Conservation (phyloP, 2,329 filamentous ascomycete genomes). For the Lithohypha guttulata region DNA sequence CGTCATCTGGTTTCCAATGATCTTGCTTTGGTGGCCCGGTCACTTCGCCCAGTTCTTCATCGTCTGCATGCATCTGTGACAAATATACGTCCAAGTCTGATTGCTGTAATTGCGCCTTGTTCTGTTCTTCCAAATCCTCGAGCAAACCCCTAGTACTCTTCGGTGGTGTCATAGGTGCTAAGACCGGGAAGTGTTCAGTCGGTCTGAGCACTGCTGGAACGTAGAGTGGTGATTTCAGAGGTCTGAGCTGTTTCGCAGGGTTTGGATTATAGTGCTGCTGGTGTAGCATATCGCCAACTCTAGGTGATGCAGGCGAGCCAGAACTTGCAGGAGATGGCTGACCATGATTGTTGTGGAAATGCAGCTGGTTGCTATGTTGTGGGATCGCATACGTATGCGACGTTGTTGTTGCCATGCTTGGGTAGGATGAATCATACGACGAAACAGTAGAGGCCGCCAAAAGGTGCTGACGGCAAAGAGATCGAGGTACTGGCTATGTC, state of each 20-base stretch:
- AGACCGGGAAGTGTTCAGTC: constrained; percentile 42
- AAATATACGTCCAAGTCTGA: constrained; percentile 15
- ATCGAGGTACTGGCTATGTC: too few relatives aligned
- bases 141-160: constrained; percentile 46
- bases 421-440: background rate
- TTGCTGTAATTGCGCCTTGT: constrained; percentile 14
- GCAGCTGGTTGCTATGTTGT: constrained; percentile 24
- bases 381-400: constrained; percentile 20
- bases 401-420: constrained; percentile 18
- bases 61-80: constrained; percentile 42
- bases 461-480: too few relatives aligned
- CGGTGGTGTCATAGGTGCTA: constrained; percentile 38
- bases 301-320: constrained; percentile 42
- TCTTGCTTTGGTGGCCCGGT: constrained; percentile 50
- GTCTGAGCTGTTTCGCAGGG: constrained; percentile 47
- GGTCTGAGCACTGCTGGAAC: constrained; percentile 53
- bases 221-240: constrained; percentile 50
- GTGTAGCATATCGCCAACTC: constrained; percentile 28
- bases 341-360: constrained; percentile 25
- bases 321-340: constrained; percentile 37
- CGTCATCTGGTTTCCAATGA: constrained; percentile 56
- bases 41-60: constrained; percentile 43
- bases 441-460: too few relatives aligned
- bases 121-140: constrained; percentile 29
- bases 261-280: constrained; percentile 22